These are phyloP conservation scores for Arthrobotrys sphaeroides DNA, from an alignment of 2,329 filamentous ascomycete species.

Conservation along the genomic window DNA sequence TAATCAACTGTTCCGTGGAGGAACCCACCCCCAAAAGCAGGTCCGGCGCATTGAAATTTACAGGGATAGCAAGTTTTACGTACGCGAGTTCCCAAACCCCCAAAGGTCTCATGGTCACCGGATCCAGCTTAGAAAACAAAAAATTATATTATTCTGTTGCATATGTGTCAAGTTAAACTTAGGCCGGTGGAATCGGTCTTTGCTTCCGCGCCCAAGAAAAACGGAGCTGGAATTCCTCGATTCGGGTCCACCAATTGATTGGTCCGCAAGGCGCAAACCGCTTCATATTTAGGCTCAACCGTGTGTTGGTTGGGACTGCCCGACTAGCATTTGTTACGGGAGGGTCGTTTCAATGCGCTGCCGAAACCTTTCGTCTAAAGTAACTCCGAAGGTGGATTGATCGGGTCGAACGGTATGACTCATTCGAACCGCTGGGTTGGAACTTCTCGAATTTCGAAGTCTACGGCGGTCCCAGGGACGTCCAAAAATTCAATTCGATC, in stretches of 20 bases:
- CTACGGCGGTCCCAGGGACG: neutral
- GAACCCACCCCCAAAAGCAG: constrained; percentile 13
- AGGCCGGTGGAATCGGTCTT: constrained; percentile 48
- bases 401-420: constrained; percentile 19
- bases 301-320: constrained; percentile 39
- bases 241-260: constrained; percentile 51
- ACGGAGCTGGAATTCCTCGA: constrained; percentile 13
- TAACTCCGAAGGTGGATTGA: constrained; percentile 29
- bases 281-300: constrained; percentile 48
- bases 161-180: constrained; percentile 46
- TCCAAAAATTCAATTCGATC: no score
- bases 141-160: no score
- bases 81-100: constrained; percentile 44
- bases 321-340: constrained; percentile 14
- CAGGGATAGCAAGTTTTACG: constrained; percentile 47
- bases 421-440: constrained; percentile 6
- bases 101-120: constrained; percentile 34
- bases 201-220: constrained; percentile 33
- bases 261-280: constrained; percentile 5
- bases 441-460: constrained; percentile 19
- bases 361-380: constrained; percentile 19
- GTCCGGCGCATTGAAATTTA: constrained; percentile 10
- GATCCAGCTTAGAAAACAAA: constrained; percentile 29
- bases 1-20: constrained; percentile 42
- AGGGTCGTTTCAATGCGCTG: constrained; percentile 19